phyloP scores from a whole-genome alignment of 2,329 filamentous ascomycete species.

The Ilyonectria destructans region DNA sequence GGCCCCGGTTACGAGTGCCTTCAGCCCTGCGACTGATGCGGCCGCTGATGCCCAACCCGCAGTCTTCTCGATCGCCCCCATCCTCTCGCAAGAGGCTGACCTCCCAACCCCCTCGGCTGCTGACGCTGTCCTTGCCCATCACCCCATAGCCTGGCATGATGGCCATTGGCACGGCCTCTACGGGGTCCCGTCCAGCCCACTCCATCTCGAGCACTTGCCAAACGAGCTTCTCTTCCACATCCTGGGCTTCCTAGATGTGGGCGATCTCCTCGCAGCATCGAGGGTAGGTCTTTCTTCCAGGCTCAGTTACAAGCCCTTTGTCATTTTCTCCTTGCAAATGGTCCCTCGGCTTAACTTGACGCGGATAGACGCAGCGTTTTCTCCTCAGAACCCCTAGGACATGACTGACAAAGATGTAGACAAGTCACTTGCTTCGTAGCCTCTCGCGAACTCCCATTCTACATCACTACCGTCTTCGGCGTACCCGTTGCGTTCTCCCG shows the following conservation, averaged over 20 bases:
- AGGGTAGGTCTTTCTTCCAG: constrained; percentile 63
- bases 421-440: constrained; percentile 73
- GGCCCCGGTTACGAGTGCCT: constrained; percentile 33
- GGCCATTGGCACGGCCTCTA: constrained; percentile 7
- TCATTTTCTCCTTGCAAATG: background rate
- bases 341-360: constrained; percentile 1
- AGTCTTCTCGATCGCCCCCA: constrained; percentile 30
- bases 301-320: background rate
- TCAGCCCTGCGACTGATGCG: constrained; percentile 43
- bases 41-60: constrained; percentile 53
- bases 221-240: constrained; percentile 73
- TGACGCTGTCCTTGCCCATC: constrained; percentile 16
- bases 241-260: constrained; percentile 70
- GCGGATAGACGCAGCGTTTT: background rate
- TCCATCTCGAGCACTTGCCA: constrained; percentile 62
- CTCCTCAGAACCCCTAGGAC: constrained; percentile 20
- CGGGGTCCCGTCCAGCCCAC: constrained; percentile 14
- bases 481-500: constrained; percentile 68
- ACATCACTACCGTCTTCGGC: constrained; percentile 74
- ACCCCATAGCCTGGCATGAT: constrained; percentile 3
- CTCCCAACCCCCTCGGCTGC: constrained; percentile 23
- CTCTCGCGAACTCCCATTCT: constrained; percentile 78
- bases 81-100: constrained; percentile 30
- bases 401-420: constrained; percentile 59
- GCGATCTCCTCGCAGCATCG: constrained; percentile 70